Evolutionary conservation across 179 eudicot genomes (phyloP).

Genomic region (Pouteria campechiana): DNA sequence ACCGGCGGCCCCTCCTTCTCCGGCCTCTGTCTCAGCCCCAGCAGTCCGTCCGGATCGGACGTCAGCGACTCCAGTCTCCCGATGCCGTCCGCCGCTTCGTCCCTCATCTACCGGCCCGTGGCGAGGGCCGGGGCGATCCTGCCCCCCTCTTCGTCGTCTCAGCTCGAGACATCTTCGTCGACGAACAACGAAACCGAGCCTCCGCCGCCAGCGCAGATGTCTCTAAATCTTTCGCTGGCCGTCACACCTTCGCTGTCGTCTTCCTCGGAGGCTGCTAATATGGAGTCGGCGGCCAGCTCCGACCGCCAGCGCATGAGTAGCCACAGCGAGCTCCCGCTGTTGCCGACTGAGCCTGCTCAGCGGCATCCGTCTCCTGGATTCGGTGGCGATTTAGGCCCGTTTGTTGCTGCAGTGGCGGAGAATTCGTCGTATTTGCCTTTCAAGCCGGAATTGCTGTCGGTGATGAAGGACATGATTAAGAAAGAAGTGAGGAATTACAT

Average conservation of each 20-base stretch:
- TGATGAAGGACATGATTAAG: slow-evolving; percentile 37
- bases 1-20: slow-evolving; percentile 19
- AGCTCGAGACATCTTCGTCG: too few relatives aligned
- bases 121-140: slow-evolving; percentile 4
- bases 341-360: too few relatives aligned
- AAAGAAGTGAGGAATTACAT: slow-evolving; percentile 36
- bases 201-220: slow-evolving; percentile 13
- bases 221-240: slow-evolving; percentile 28
- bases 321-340: too few relatives aligned
- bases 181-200: slow-evolving; percentile 15
- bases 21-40: slow-evolving; percentile 22
- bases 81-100: slow-evolving; percentile 1
- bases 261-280: neutral
- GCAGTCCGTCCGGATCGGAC: slow-evolving; percentile 44
- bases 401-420: slow-evolving; percentile 1
- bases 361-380: too few relatives aligned
- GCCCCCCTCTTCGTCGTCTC: neutral
- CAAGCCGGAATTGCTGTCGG: slow-evolving; percentile 20
- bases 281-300: too few relatives aligned
- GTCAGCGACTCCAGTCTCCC: slow-evolving; percentile 30
- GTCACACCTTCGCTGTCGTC: slow-evolving; percentile 12
- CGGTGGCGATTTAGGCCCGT: neutral
- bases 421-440: slow-evolving; percentile 23
- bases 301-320: too few relatives aligned
- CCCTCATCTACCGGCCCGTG: slow-evolving; percentile 15